These are phyloP conservation scores for Pythium rishiriense DNA, from an alignment of 352 stramenopile species.

Conservation along the genomic window DNA sequence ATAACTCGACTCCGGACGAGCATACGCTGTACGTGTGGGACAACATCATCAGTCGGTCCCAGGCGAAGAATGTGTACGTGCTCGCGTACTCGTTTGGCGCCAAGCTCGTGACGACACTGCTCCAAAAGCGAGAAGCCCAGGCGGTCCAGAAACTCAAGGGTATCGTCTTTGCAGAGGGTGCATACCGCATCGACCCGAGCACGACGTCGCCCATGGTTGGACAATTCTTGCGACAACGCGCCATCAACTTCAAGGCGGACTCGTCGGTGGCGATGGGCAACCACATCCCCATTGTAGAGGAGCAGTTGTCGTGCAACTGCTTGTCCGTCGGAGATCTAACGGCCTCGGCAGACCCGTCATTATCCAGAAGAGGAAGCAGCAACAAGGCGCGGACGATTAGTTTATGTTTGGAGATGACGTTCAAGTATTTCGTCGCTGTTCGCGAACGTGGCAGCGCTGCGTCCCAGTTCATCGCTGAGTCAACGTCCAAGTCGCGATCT, in stretches of 20 bases:
- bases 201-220: slow-evolving; percentile 52
- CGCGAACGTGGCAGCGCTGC: slow-evolving; percentile 55
- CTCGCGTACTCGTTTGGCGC: slow-evolving; percentile 72
- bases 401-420: slow-evolving; percentile 64
- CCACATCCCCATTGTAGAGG: slow-evolving; percentile 52
- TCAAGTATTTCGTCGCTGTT: slow-evolving; percentile 68
- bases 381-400: slow-evolving; percentile 82
- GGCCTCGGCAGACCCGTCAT: slow-evolving; percentile 28
- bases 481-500: slow-evolving; percentile 53
- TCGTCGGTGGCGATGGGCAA: slow-evolving; percentile 38
- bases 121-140: slow-evolving; percentile 62
- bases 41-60: slow-evolving; percentile 60
- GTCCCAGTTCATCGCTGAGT: slow-evolving; percentile 63
- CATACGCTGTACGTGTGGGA: slow-evolving; percentile 79
- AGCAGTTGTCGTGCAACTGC: slow-evolving; percentile 64
- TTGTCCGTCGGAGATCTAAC: slow-evolving; percentile 63
- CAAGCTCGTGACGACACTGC: slow-evolving; percentile 65
- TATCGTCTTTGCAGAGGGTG: slow-evolving; percentile 70
- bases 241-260: slow-evolving; percentile 81
- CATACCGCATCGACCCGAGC: slow-evolving; percentile 55
- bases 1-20: slow-evolving; percentile 61
- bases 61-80: slow-evolving; percentile 61
- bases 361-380: slow-evolving; percentile 51
- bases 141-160: slow-evolving; percentile 53
- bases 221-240: slow-evolving; percentile 58